Base-by-base conservation (phyloP, 2,329 filamentous ascomycete species). In the Westerdykella ornata region DNA sequence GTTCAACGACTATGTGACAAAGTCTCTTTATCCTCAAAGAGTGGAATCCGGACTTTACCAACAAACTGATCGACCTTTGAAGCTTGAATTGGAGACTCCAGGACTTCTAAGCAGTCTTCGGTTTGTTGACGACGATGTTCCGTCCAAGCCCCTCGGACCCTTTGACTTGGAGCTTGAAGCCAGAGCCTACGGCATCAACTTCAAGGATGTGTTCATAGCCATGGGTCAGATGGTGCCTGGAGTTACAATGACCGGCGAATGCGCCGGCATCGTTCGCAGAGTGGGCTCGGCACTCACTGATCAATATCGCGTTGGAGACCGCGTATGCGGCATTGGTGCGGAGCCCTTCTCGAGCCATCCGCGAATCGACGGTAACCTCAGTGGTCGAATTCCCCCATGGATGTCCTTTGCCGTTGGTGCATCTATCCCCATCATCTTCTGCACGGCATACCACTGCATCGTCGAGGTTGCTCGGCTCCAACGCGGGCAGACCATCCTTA, bases 401-500 rank as follows among this genome's bases (percentile, higher is more conserved):
- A 22, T 22, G 20, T 9, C 20, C 2, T 46, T 46, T 19, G 42
- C 18, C 16, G 12, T 14, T 26, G 44, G 41, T 6, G 47, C 51
- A 12, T 33, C 45, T 2, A 35, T 56, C 1, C 39, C 45, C 12
- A 34, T 34, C 3, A 43, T 46, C 4, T 49, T 35, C 16, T 36
- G 38, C 28, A 56, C 53, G 1, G 51, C 45, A 2, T 44, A 41
- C n/a, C 51, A 58, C 40, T 46, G 48, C 8, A 44, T 66, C 2
- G 22, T 53, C 8, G 45, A 56, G 3, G 35, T 53, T 1, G 56
- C 47, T 1, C 46, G 53, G 13, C 43, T 68, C 3, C 37, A 43
- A 3, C 43, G 45, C 15, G 63, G 60, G 14, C 56, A 68, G 37
- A 57, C 41, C 1, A 35, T 60, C 5, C 42, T 63, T 11, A 55